Base-by-base conservation (phyloP, 2,329 filamentous ascomycete species). In the Epicoccum nigrum region DNA sequence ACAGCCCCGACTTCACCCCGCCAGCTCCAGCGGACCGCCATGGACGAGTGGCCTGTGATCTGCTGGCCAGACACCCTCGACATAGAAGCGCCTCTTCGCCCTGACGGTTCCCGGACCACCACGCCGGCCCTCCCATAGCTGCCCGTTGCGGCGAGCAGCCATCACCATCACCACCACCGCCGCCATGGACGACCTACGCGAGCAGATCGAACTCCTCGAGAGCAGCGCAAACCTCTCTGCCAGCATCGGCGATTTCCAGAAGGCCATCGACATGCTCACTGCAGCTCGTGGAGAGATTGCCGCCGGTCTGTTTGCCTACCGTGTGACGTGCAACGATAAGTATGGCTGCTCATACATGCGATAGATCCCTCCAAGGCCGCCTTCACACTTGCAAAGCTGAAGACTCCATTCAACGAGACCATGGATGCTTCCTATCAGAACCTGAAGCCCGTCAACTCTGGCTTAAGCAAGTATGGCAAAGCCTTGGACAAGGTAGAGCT, bases 381-480 rank as follows among this genome's bases (percentile, higher is more conserved):
- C 33, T 79, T 92, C 53, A 88, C 86, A 20, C 83, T 97, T 63
- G 88, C 89, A 23, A 92, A 88, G 69, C 83, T 97, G 15, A 92
- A 97, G 70, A 92, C 89, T 58, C 90, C 92, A 0, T 81, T 96
- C 49, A 94, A 92, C 67, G 80, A 87, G 43, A 86, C 87, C 1
- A 87, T 97, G 54, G 91, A 96, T 31, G 81, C 84, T 28, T 85
- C 96, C 31, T 93, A 88, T 60, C 86, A 88, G 45, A 87, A 90
- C 64, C 77, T 97, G 41, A 94, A 91, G 71, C 89, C 90, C 47
- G 86, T 94, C 2, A 88, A 95, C 63, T 88, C 87, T 57, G 86
- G 87, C 2, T 86, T 96, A 51, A 91, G 87, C 71, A 88, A 87
- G 59, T 96, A 95, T 73, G 86, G 86, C 61, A 96, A 92, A 70